phyloP scores from a whole-genome alignment of 495 filamentous ascomycete species.

The Aspergillus coremiiformis region DNA sequence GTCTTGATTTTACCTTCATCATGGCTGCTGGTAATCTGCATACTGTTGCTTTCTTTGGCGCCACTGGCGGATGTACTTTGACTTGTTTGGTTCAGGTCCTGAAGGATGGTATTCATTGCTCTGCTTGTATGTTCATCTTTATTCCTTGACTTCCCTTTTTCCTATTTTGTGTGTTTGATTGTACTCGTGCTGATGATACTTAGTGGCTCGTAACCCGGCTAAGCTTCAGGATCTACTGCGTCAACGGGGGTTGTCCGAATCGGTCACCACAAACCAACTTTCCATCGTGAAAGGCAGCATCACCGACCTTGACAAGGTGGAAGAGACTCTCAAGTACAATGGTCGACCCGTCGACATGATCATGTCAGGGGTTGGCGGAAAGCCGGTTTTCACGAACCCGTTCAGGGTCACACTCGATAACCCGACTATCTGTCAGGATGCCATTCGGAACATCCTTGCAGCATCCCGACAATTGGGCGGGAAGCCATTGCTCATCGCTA shows the following conservation, averaged over 20 bases:
- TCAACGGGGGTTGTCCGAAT: constrained; percentile 21
- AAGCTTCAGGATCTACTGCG: constrained; percentile 47
- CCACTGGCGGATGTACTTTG: constrained; percentile 43
- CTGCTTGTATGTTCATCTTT: constrained; percentile 24
- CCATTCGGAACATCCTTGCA: constrained; percentile 36
- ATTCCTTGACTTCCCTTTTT: no score
- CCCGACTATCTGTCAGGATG: constrained; percentile 50
- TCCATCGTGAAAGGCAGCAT: constrained; percentile 46
- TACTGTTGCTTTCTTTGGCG: constrained; percentile 44
- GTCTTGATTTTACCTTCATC: neutral
- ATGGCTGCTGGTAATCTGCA: neutral
- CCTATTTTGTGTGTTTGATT: neutral
- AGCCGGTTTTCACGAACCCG: constrained; percentile 16
- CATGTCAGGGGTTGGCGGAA: constrained; percentile 30
- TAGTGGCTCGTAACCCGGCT: constrained; percentile 51
- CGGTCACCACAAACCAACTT: constrained; percentile 32
- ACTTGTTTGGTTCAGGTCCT: constrained; percentile 44
- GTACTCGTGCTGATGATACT: neutral
- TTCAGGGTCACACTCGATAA: constrained; percentile 39
- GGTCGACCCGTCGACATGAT: constrained; percentile 12
- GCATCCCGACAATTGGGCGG: constrained; percentile 27
- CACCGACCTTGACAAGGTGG: constrained; percentile 36
- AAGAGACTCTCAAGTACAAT: constrained; percentile 23
- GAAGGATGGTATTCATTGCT: constrained; percentile 39
- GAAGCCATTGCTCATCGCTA: constrained; percentile 39